Evolutionary conservation across 352 stramenopile species (phyloP), one percentile per base, ranked within the genome.

Genomic region (Phytopythium kandeliae): DNA sequence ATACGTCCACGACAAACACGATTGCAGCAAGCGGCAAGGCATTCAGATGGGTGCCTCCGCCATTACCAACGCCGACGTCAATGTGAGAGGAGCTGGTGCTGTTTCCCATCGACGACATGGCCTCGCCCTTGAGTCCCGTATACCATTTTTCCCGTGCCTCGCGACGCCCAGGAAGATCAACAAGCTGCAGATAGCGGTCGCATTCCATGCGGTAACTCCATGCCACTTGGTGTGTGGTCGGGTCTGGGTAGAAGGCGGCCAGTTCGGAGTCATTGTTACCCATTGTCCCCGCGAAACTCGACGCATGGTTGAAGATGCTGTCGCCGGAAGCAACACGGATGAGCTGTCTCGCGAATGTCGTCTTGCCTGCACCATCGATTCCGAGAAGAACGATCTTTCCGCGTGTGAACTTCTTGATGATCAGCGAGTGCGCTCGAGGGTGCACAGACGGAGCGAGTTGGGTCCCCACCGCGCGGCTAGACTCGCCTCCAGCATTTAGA

Each of bases 351-450:
- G 78, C 51, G 8, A 87, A 57, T 10, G 75, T 85, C 31, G 73
- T 78, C 43, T 86, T 86, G n/a, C 75, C 75, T 2, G 72, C 71
- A 24, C 68, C 63, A 37, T 86, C 70, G 4, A 86, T 54, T 13
- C 75, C 75, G n/a, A 86, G 54, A 17, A 85, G 38, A 4, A 86
- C 24, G 12, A 86, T 5, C 9, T 60, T 67, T 11, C 73, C 75
- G 2, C 69, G 74, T 16, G 61, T 55, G 42, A 68, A 58, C 33
- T 78, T 74, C 52, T 71, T 79, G 9, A 62, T 22, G 1, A 65
- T 22, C 13, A 33, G 10, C 19, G 41, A 34, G 10, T n/a, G 5
- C 54, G 36, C 19, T 75, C 58, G n/a, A 60, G 69, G 21, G 56
- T 55, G 25, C 58, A 52, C 61, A 58, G n/a, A 19, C 9, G n/a